Base-by-base conservation (phyloP, 2,329 filamentous ascomycete species). In the Sclerotinia trifoliorum region DNA sequence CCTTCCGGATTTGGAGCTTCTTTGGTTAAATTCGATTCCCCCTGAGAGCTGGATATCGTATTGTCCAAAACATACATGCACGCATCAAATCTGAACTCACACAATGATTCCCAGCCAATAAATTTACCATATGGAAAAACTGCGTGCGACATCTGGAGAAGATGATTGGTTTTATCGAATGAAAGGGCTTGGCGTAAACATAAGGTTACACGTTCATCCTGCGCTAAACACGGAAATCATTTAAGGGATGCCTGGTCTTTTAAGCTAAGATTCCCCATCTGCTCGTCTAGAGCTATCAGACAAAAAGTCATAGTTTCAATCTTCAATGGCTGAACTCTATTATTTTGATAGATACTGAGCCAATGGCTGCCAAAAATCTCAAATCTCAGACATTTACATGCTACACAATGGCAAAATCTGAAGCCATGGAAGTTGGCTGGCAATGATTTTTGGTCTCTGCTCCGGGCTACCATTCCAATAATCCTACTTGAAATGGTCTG, bases 111-210 rank as follows among this genome's bases (percentile, higher is more conserved):
- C 26, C 21, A 10, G 17, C 46, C 60, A 63, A 63, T 63, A 8
- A 21, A 51, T 39, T 21, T 21, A 24, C 7, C 46, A 51, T 24
- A 63, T 39, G 17, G 13, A 39, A 15, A 63, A 26, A 17, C 60
- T 63, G 60, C 60, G 60, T 63, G 60, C 13, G 17, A 62, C 32
- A 63, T 26, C 46, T 63, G 46, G 46, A n/a, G 46, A 42, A 51
- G 60, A 26, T 63, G 46, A 63, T 63, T 63, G 60, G 60, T 19
- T 63, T 63, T n/a, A 26, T 39, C 46, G 29, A 63, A 63, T 63
- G 32, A 63, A 26, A 29, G 29, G 46, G 4, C 58, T 62, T 49
- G 58, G 58, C 58, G 44, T 17, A 24, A 49, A 51, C 21, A 62
- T 51, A 24, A 32, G 54, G 54, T 35, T 56, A 13, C 54, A 35